phyloP scores from a whole-genome alignment of 2,329 filamentous ascomycete species.

The Cladosporium sp. region DNA sequence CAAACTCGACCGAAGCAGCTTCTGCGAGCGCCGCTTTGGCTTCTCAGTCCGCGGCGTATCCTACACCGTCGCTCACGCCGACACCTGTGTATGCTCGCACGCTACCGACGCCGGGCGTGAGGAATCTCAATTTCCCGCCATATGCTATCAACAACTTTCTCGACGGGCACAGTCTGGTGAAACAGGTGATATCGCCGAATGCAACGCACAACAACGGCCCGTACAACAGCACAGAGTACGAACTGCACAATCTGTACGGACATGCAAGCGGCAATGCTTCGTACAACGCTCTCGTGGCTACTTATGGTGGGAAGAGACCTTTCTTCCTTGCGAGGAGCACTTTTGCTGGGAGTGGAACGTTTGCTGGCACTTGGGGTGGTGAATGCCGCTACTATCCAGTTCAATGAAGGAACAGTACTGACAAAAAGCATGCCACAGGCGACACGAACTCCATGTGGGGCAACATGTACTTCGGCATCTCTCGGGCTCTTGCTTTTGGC shows the following conservation, averaged over 20 bases:
- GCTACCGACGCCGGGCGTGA: conserved; percentile 25
- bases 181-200: conserved; percentile 25
- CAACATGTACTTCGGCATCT: conserved; percentile 29
- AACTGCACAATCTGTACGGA: conserved; percentile 29
- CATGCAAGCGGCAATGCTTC: conserved; percentile 24
- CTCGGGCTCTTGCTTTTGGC: conserved; percentile 26
- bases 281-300: conserved; percentile 41
- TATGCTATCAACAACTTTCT: conserved; percentile 31
- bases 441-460: conserved; percentile 71
- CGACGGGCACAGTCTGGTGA: conserved; percentile 26
- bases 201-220: conserved; percentile 28
- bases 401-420: not conserved
- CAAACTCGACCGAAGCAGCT: conserved; percentile 30
- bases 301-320: conserved; percentile 67
- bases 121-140: conserved; percentile 28
- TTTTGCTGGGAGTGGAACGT: conserved; percentile 72
- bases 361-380: conserved; percentile 66
- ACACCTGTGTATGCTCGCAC: conserved; percentile 23
- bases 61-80: conserved; percentile 20
- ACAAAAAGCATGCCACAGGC: conserved; percentile 22
- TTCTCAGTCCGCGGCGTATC: conserved; percentile 23
- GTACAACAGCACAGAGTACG: conserved; percentile 30
- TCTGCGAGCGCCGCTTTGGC: conserved; percentile 22
- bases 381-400: not conserved
- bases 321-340: conserved; percentile 81